Evolutionary conservation across 2,329 filamentous ascomycete species (phyloP), one percentile per base, ranked within the genome.

Genomic region (Penicillium sp.): DNA sequence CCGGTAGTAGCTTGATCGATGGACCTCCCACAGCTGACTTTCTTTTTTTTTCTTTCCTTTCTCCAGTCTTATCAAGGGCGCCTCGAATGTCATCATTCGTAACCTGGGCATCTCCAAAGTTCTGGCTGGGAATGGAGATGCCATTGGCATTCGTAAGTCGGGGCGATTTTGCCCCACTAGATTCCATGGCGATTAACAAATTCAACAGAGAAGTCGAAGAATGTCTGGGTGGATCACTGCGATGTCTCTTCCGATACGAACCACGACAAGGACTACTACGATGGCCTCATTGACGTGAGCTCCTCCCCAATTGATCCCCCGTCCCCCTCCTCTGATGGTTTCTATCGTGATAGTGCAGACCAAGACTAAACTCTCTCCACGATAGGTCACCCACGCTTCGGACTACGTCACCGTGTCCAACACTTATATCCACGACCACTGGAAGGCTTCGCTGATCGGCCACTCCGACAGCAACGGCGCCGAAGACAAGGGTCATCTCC

Each of bases 241-340:
- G 83, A 86, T 54, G 73, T 86, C 24, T 81, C 77, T 4, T 81
- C 79, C 25, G 77, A 85, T 67, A 61, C 64, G 32, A 70, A 76
- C 57, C 72, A 79, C 62, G 80, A 76, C 72, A 86, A 86, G 71
- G 82, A 87, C 71, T 84, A 78, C 71, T 86, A 84, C 61, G 84
- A 86, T 48, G 83, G 84, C 29, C 76, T 86, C 1, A 68, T 82
- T 40, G 84, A 86, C 57, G 69, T 65, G 49, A 33, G 59, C 4
- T 33, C 8, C 33, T 28, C 11, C 3, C 18, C 18, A 18, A 18
- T 18, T 18, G 18, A 18, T 18, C 18, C 18, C 18, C 18, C 18
- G 2, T 18, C 18, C 18, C 18, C 18, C n/a, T n/a, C n/a, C n/a
- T n/a, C n/a, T n/a, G n/a, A n/a, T 4, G 8, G 3, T 3, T 9